Percentiles rank a stretch among this genome's conserved stretches.
phyloP scores from a whole-genome alignment of 768 basidiomycete genomes.

The Stropharia rugosoannulata region DNA sequence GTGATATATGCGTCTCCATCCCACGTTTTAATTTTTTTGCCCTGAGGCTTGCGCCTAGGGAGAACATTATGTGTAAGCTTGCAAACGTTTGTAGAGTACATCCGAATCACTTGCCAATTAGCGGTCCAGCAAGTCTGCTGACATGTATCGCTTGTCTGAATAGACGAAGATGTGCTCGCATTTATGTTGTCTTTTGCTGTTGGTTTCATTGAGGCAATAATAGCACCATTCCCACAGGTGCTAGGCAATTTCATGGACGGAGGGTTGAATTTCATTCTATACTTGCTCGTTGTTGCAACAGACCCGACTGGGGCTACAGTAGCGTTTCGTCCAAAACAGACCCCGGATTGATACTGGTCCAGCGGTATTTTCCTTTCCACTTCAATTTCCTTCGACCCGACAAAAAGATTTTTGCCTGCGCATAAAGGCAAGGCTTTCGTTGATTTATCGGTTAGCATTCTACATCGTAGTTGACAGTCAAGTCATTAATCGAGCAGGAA shows the following conservation, averaged over 20 bases:
- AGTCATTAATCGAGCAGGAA: conserved; percentile 1
- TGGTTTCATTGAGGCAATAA: too few species aligned
- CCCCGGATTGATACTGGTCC: conserved; percentile 61
- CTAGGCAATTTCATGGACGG: conserved; percentile 10
- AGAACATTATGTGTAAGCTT: conserved; percentile 1
- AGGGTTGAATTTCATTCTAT: conserved; percentile 25
- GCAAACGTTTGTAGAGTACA: not conserved
- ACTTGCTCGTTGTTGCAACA: not conserved
- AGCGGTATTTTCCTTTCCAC: conserved; percentile 57
- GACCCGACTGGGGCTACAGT: not conserved
- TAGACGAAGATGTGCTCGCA: not conserved
- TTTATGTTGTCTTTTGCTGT: not conserved
- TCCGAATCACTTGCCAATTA: conserved; percentile 46
- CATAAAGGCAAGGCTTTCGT: conserved; percentile 31
- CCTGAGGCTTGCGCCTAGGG: conserved; percentile 68
- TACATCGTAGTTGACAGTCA: conserved; percentile 19
- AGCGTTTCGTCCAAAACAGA: conserved; percentile 47
- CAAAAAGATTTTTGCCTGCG: conserved; percentile 33
- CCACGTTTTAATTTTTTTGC: conserved; percentile 84
- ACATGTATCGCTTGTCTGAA: conserved; percentile 12
- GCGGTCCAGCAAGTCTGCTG: conserved; percentile 55
- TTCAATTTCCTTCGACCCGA: conserved; percentile 63
- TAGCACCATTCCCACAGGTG: not conserved
- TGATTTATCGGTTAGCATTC: conserved; percentile 52
- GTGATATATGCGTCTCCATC: conserved; percentile 75